A percentile compares a stretch with the other conserved stretches of the same genome.
Evolutionary conservation across 2,329 filamentous ascomycete genomes (phyloP).

Genomic region (Colletotrichum australisinense): DNA sequence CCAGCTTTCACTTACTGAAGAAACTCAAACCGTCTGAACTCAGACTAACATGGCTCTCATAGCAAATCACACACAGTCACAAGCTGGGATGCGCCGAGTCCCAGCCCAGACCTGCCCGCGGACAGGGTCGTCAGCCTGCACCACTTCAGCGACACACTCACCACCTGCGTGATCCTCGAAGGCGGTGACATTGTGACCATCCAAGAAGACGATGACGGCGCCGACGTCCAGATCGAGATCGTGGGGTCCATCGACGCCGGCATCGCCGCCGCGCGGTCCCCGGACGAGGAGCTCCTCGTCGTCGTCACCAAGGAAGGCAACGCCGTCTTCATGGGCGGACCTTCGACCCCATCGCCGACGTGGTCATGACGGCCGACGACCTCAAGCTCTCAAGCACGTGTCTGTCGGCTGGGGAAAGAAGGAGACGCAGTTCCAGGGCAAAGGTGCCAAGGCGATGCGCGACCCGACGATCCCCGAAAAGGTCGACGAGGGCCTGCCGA

Average conservation of each 20-base stretch:
- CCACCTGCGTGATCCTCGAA: constrained; percentile 84
- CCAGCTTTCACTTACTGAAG: neutral
- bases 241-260: constrained; percentile 94
- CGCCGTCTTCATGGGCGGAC: constrained; percentile 91
- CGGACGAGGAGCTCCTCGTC: constrained; percentile 90
- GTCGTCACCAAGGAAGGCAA: constrained; percentile 84
- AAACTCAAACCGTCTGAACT: constrained; percentile 13
- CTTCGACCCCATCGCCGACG: constrained; percentile 86
- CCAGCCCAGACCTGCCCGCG: constrained; percentile 77
- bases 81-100: constrained; percentile 89
- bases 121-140: constrained; percentile 85
- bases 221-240: constrained; percentile 87
- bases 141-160: constrained; percentile 83
- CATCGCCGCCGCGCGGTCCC: constrained; percentile 90
- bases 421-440: constrained; percentile 97
- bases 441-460: constrained; percentile 84
- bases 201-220: constrained; percentile 68
- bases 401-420: constrained; percentile 98
- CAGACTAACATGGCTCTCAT: constrained; percentile 37
- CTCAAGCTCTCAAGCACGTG: constrained; percentile 90
- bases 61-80: constrained; percentile 65
- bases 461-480: constrained; percentile 96
- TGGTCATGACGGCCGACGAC: constrained; percentile 79
- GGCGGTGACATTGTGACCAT: constrained; percentile 93
- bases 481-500: constrained; percentile 85